Evolutionary conservation across 106 monocot genomes (phyloP).

Genomic region (Phalaenopsis aphrodite): DNA sequence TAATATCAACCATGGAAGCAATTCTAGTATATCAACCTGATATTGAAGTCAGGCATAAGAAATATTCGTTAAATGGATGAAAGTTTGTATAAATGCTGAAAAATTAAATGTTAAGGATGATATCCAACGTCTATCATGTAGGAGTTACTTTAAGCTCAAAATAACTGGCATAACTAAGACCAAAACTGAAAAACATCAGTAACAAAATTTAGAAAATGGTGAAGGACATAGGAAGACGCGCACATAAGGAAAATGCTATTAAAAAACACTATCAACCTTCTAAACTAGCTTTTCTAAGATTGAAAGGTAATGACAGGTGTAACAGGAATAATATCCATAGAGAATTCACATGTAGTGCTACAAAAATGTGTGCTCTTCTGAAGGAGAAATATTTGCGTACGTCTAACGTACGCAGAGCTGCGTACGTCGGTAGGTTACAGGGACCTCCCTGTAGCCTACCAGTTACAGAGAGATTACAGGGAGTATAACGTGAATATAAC

Average conservation of each 20-base stretch:
- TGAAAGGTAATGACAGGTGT: neutral
- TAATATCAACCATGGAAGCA: too few species aligned
- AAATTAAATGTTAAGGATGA: constrained; percentile 2
- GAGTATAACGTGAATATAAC: too few species aligned
- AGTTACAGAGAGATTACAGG: too few species aligned
- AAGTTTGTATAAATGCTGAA: neutral
- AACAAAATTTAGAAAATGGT: neutral
- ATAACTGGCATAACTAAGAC: too few species aligned
- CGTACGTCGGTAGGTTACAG: too few species aligned
- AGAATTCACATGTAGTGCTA: neutral
- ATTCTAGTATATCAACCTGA: neutral
- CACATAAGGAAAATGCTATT: neutral
- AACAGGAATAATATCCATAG: neutral
- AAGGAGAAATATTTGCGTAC: neutral
- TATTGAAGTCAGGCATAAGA: neutral
- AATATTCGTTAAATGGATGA: neutral
- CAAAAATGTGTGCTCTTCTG: neutral
- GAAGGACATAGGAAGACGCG: neutral
- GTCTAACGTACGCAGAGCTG: too few species aligned
- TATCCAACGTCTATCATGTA: too few species aligned
- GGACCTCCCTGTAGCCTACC: too few species aligned
- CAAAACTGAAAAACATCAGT: neutral
- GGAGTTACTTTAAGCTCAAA: too few species aligned
- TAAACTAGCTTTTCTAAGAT: neutral
- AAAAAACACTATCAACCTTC: neutral